Conservation (phyloP, 129 eudicot species). For the Sambucus nigra region DNA sequence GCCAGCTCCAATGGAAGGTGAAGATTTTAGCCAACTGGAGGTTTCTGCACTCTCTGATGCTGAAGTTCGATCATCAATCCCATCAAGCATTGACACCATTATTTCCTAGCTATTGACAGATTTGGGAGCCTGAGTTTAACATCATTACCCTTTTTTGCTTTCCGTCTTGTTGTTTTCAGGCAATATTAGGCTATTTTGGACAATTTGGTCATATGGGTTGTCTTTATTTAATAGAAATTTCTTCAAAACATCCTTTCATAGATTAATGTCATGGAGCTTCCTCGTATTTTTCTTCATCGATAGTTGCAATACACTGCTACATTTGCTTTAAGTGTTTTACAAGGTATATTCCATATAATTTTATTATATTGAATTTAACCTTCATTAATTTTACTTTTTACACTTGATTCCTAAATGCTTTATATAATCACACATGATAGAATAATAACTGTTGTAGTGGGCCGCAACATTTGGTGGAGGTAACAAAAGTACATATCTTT, state of each 20-base stretch:
- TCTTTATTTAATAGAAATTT: neutral
- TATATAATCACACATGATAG: too few relatives aligned
- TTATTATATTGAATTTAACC: too few relatives aligned
- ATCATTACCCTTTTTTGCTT: neutral
- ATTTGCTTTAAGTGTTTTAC: too few relatives aligned
- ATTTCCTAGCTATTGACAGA: constrained; percentile 1
- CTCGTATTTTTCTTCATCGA: too few relatives aligned
- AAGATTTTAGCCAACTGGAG: constrained; percentile 13
- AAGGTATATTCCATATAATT: too few relatives aligned
- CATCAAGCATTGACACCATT: constrained; percentile 17
- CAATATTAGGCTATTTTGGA: constrained; percentile 12
- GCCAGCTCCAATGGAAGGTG: constrained; percentile 44
- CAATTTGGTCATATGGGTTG: constrained; percentile 5
- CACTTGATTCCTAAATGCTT: too few relatives aligned
- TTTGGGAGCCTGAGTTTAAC: neutral
- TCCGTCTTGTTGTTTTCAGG: neutral
- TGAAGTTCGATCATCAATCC: constrained; percentile 11
- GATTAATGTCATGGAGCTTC: neutral
- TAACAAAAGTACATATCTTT: too few relatives aligned
- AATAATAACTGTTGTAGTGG: too few relatives aligned
- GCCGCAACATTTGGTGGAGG: too few relatives aligned
- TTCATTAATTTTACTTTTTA: too few relatives aligned
- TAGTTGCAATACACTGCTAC: too few relatives aligned
- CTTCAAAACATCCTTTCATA: neutral
- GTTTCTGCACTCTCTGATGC: constrained; percentile 23